Base-by-base conservation (phyloP, 2,329 filamentous ascomycete genomes). In the Monosporascus sp. region DNA sequence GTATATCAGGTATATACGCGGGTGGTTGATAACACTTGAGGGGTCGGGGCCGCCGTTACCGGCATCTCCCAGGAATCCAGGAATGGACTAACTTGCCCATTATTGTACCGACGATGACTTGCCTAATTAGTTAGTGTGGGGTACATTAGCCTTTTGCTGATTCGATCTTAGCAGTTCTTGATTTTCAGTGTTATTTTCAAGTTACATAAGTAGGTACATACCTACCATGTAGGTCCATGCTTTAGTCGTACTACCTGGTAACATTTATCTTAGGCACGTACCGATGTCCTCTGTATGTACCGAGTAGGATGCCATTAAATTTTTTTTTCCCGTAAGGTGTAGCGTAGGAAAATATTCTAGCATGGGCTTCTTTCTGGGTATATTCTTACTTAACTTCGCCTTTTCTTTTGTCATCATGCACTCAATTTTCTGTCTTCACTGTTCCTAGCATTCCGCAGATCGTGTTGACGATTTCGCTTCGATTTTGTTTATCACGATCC, bases 241-340 rank as follows among this genome's bases (percentile, higher is more conserved):
- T 15, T 43, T 20, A 3, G 39, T 14, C 18, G 18, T 20, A 43
- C 14, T 14, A 35, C 11, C 8, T 5, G 4, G 4, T 35, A 35
- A 5, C 9, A 14, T 14, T 11, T 2, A 9, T 14, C 4, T 5
- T 35, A 5, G 9, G 4, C 11, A 35, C 11, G 31, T 35, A 35
- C 11, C 31, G 3, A 14, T 14, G 9, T 35, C 9, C 5, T 35
- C 5, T 14, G 3, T 14, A 35, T 35, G 31, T 35, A 5, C 5
- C 3, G 25, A 47, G 24, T 24, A 31, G 15, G 24, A 18, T 18
- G 45, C 24, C 14, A 6, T 22, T 6, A 25, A 18, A 18, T 39
- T 50, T 43, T 8, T n/a, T 38, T 48, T 49, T 44, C 37, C 50
- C 50, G 51, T 55, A 51, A 35, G 31, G 31, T 11, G 9, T 5